Evolutionary conservation across 2,329 filamentous ascomycete genomes (phyloP), one percentile per base, ranked within the genome.

Genomic region (Fusarium sp.): DNA sequence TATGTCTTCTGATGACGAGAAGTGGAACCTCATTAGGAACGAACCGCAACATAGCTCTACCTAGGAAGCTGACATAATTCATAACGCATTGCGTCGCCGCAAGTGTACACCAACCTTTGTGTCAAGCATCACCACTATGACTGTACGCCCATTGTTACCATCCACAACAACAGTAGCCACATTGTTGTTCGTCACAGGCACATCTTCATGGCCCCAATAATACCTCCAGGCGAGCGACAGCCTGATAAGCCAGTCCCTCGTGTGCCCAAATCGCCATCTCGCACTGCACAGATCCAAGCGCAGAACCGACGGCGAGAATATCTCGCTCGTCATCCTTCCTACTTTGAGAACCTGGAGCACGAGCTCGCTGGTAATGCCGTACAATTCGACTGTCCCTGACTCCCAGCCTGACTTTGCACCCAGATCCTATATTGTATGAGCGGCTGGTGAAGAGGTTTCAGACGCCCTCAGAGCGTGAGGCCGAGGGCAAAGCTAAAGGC

Each of bases 251-350:
- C 83, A 1, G 76, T 77, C 11, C 84, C 84, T 7, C 80, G 84
- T 21, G 78, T 79, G 1, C 77, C 78, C 2, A 81, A 75, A 59
- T 81, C 84, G 1, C 77, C 80, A 2, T 74, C 79, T 23, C 77
- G 79, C 45, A 64, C 74, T 6, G 79, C 79, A 6, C 81, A 81
- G 46, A 85, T 93, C 48, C 81, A 83, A 32, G 80, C 87, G 24
- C 93, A 91, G 78, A 96, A 96, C 78, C 86, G 93, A 49, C 87
- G 93, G 15, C 90, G 91, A 68, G 88, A 90, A 72, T 96, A 93
- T 74, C 83, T 97, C 23, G 86, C 90, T 62, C 82, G 86, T 6
- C 86, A 95, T 74, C 89, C 90, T 4, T 85, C 87, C 53, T 97
- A 96, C 79, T 91, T 95, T 75, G 67, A 77, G 30, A 83, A 76